phyloP scores from a whole-genome alignment of 2,329 filamentous ascomycete genomes.

The Phialocephala sp. region DNA sequence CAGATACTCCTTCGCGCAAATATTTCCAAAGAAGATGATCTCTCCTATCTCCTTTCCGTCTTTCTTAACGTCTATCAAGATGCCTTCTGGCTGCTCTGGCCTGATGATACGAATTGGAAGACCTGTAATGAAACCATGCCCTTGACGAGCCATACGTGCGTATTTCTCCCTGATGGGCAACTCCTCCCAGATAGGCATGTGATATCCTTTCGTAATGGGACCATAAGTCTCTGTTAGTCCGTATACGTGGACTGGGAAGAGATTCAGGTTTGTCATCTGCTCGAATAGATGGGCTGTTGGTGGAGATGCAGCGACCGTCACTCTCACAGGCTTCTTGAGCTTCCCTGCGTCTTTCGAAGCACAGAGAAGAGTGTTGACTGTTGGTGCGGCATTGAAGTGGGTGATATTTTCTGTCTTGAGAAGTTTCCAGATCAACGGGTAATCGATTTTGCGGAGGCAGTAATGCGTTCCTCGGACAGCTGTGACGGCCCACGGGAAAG shows the following conservation, averaged over 20 bases:
- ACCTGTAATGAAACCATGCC: constrained; percentile 86
- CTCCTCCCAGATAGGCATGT: constrained; percentile 82
- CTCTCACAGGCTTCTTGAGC: constrained; percentile 74
- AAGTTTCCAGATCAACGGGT: constrained; percentile 87
- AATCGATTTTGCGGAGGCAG: constrained; percentile 93
- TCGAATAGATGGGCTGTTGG: constrained; percentile 91
- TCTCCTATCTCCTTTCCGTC: constrained; percentile 81
- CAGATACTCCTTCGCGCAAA: constrained; percentile 90
- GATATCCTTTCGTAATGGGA: constrained; percentile 92
- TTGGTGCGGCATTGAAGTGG: constrained; percentile 95
- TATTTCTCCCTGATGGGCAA: constrained; percentile 80
- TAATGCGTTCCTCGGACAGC: constrained; percentile 94
- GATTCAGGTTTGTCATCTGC: constrained; percentile 81
- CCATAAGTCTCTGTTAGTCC: constrained; percentile 91
- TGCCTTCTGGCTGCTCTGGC: constrained; percentile 71
- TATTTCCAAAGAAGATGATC: constrained; percentile 88
- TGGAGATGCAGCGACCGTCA: constrained; percentile 92
- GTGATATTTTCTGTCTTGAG: constrained; percentile 87
- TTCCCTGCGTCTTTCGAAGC: constrained; percentile 75
- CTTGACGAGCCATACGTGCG: constrained; percentile 89
- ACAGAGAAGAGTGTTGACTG: constrained; percentile 93
- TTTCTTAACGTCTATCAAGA: constrained; percentile 69
- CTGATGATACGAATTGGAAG: constrained; percentile 84
- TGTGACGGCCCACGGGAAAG: constrained; percentile 91
- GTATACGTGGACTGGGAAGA: constrained; percentile 92